Percentiles rank a stretch among this genome's conserved stretches.
Evolutionary conservation across 169 alveolate genomes (phyloP).

Genomic region (Eimeria sp.): DNA sequence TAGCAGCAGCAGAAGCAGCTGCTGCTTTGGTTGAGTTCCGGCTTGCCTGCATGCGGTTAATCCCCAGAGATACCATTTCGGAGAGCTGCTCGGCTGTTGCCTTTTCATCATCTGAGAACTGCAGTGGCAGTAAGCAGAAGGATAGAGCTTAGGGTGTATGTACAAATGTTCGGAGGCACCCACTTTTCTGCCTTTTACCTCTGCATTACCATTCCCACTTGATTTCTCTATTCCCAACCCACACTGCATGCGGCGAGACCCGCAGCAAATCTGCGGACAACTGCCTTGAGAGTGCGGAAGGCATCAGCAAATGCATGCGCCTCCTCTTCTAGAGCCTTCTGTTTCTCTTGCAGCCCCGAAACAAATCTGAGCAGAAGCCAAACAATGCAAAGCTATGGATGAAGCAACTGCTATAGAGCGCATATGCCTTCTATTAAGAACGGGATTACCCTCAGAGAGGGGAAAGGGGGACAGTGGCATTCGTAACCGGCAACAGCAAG

Average conservation of each 20-base stretch:
- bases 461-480: not conserved
- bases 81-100: constrained; percentile 35
- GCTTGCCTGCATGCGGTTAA: constrained; percentile 64
- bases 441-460: too few relatives aligned
- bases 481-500: not conserved
- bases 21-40: not conserved
- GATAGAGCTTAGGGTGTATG: not conserved
- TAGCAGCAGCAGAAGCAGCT: not conserved
- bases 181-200: too few relatives aligned
- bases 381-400: not conserved
- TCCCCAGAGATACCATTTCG: constrained; percentile 50
- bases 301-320: constrained; percentile 45
- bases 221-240: not conserved
- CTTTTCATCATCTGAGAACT: constrained; percentile 52
- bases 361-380: constrained; percentile 14
- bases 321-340: constrained; percentile 23
- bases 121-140: not conserved
- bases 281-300: constrained; percentile 19
- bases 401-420: too few relatives aligned
- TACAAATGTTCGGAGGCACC: not conserved
- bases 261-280: constrained; percentile 22
- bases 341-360: constrained; percentile 54
- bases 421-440: too few relatives aligned
- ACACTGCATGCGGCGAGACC: constrained; percentile 62
- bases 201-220: too few relatives aligned